Percentiles rank a stretch among this genome's conserved stretches.
Conservation (phyloP, 768 basidiomycete genomes). For the Candolleomyces eurysporus region DNA sequence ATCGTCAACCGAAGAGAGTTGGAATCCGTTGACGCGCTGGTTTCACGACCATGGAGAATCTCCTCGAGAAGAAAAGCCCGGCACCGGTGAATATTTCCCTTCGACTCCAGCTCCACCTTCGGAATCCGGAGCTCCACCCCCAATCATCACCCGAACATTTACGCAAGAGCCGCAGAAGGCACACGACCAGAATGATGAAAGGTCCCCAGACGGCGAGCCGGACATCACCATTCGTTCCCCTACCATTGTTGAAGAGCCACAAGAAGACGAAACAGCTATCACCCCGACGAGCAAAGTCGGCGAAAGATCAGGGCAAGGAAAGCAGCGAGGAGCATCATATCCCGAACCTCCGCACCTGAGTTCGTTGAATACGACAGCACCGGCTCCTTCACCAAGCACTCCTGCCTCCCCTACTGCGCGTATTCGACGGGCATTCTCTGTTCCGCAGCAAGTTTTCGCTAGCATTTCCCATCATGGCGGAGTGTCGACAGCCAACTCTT, state of each 20-base stretch:
- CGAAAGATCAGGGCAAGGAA: neutral
- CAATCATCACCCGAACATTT: neutral
- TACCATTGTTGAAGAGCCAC: neutral
- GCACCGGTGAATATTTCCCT: neutral
- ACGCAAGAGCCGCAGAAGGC: neutral
- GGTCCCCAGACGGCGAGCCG: neutral
- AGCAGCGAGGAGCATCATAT: neutral
- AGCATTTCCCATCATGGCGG: neutral
- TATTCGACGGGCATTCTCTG: neutral
- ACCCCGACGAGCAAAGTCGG: neutral
- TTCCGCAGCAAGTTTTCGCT: neutral
- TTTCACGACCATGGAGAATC: neutral
- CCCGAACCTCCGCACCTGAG: neutral
- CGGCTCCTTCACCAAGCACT: neutral
- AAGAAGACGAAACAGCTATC: neutral
- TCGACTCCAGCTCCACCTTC: neutral
- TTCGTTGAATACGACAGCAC: neutral
- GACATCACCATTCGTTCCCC: neutral
- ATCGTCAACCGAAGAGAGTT: neutral
- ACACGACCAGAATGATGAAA: neutral
- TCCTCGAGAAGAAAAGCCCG: neutral
- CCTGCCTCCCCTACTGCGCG: neutral
- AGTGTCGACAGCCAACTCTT: neutral
- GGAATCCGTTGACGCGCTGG: slow-evolving; percentile 1
- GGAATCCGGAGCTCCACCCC: neutral